Base-by-base conservation (phyloP, 2,329 filamentous ascomycete species). In the Diaporthe sp. region DNA sequence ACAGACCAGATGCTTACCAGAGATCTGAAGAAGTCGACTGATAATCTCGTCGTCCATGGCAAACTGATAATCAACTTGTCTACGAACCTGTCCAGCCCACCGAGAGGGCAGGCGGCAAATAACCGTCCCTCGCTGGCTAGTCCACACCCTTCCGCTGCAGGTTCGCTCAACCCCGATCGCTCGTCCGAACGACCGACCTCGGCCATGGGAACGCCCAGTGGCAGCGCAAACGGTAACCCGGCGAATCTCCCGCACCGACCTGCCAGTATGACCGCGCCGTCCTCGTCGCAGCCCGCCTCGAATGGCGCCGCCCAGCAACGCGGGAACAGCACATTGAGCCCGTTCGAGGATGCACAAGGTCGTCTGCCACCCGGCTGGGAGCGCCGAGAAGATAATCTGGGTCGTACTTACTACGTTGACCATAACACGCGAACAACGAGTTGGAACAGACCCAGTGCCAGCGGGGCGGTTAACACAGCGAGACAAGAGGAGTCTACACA, bases 1-100 rank as follows among this genome's bases (percentile, higher is more conserved):
- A 92, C 92, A 98, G 90, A 98, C 92, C 96, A 98, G 86, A 99
- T 98, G 96, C 94, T 99, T 82, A 98, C 97, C 70, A 90, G 95
- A 79, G 97, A 99, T 84, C 90, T 99, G 47, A 98, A 98, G 84
- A 98, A 98, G 85, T 98, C 97, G 8, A 98, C 95, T 76, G 97
- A 99, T 84, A 98, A 98, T 83, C 92, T 99, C 67, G 95, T 98
- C 74, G 97, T 99, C 47, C 96, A 99, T 83, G 97, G 97, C 78
- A 98, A 98, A 86, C 91, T 99, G 73, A 99, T 99, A 81, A 92
- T 99, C 78, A 98, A 98, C 83, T 88, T 99, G 17, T 98, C 96
- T 15, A 98, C 96, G 71, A 98, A 99, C 83, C 90, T 98, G 28
- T 88, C 90, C 58, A 86, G 91, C 22, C 94, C 95, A 9, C 90